Evolutionary conservation across 768 basidiomycete species (phyloP).

Genomic region (Pleurotus tuoliensis): DNA sequence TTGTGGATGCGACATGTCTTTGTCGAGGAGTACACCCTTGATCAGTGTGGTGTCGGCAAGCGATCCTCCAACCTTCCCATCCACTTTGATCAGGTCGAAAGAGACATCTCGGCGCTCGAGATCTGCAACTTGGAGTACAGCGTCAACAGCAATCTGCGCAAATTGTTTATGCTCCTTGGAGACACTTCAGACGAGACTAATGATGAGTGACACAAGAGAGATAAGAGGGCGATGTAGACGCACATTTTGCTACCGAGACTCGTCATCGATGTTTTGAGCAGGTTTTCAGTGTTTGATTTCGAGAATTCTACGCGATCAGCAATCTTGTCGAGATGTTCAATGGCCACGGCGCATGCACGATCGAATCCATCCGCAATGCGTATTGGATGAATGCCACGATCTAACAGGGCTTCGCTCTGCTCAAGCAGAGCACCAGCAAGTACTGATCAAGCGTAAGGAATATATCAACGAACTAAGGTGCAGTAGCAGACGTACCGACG

Average conservation of each 20-base stretch:
- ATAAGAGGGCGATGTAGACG: constrained; percentile 15
- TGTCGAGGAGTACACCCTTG: constrained; percentile 97
- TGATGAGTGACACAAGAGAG: background rate
- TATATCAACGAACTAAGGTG: constrained; percentile 4
- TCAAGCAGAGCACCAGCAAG: constrained; percentile 97
- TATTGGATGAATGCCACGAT: constrained; percentile 98
- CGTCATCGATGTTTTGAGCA: constrained; percentile 94
- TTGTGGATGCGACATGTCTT: constrained; percentile 99
- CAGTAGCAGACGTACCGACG: constrained; percentile 66
- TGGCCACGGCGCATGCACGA: constrained; percentile 85
- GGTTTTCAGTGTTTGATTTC: constrained; percentile 74
- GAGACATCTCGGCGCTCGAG: constrained; percentile 91
- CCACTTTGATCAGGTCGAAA: constrained; percentile 98
- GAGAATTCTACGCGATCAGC: constrained; percentile 89
- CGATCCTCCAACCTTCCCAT: constrained; percentile 97
- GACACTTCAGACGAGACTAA: constrained; percentile 52
- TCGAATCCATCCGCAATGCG: constrained; percentile 99
- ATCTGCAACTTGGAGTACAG: constrained; percentile 93
- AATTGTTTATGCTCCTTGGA: constrained; percentile 96
- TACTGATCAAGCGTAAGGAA: constrained; percentile 42
- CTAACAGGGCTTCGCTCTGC: constrained; percentile 92
- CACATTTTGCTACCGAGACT: constrained; percentile 98
- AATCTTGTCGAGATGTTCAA: constrained; percentile 86
- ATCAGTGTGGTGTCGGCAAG: constrained; percentile 93
- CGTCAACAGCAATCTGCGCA: constrained; percentile 96